Conservation (phyloP, 805 yeast genomes). For the Spathaspora hagerdaliae region DNA sequence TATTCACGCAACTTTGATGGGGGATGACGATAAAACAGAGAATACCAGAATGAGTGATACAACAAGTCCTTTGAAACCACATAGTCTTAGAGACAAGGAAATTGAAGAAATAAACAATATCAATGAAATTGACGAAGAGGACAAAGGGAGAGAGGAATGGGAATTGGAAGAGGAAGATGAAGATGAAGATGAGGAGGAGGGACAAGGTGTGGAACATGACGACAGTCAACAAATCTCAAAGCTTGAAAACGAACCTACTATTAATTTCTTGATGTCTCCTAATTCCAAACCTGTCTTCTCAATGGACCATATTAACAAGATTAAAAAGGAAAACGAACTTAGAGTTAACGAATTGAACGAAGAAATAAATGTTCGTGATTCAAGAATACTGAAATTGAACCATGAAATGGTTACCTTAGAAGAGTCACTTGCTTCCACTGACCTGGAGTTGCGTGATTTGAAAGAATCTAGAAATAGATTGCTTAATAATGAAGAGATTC, state of each 20-base stretch:
- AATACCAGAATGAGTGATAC: slow-evolving; percentile 5
- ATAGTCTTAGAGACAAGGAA: slow-evolving; percentile 1
- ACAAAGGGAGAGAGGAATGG: not conserved
- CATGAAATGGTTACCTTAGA: slow-evolving; percentile 1
- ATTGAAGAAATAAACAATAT: slow-evolving; percentile 2
- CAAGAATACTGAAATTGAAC: slow-evolving; percentile 11
- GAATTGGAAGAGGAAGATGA: slow-evolving; percentile 6
- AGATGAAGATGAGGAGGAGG: slow-evolving; percentile 7
- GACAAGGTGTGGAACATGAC: not conserved
- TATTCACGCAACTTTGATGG: slow-evolving; percentile 6
- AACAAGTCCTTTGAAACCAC: slow-evolving; percentile 23
- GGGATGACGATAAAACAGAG: not conserved
- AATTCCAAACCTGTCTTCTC: slow-evolving; percentile 31
- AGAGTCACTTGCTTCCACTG: not conserved
- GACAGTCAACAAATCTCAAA: not conserved
- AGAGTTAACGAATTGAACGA: not conserved
- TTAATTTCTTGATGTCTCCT: slow-evolving; percentile 27
- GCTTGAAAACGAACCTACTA: slow-evolving; percentile 24
- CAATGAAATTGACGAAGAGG: slow-evolving; percentile 7
- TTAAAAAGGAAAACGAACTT: slow-evolving; percentile 18
- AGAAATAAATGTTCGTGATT: slow-evolving; percentile 1
- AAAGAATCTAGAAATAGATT: slow-evolving; percentile 11
- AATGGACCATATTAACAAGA: slow-evolving; percentile 19
- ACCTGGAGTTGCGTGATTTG: slow-evolving; percentile 15
- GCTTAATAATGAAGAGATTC: slow-evolving; percentile 16